Evolutionary conservation across 257 asterid species (phyloP), one percentile per base, ranked within the genome.

Genomic region (Cynanchum wilfordii): DNA sequence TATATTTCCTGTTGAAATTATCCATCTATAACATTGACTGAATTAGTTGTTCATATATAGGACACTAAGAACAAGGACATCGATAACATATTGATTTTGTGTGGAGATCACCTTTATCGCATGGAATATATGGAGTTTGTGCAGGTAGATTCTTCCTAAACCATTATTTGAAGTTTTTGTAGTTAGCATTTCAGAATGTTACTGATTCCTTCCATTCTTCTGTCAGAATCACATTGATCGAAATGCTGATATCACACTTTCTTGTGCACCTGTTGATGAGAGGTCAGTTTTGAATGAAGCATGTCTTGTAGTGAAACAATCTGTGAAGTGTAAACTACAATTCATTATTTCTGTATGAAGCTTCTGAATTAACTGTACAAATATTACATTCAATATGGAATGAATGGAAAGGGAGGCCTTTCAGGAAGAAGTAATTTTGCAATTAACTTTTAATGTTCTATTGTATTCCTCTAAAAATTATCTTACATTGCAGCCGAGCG

Each of bases 81-180:
- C 10, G 98, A 92, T 10, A 82, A 91, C 81, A 80, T 94, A 76
- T 36, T 94, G 81, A 91, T 94, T 68, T 80, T 94, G 77, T 88
- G 96, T 0, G 98, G 98, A 38, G 97, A 94, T 82, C 98, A 94
- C 74, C 95, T 94, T 24, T 94, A 94, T 60, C 84, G 98, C 79
- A 94, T 94, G 98, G 97, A 89, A 76, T 94, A 94, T 75, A 89
- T 89, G 96, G 98, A 92, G 75, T 90, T 95, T 59, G 78, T 92
- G 82, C 98, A 92, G 98, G 98, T 88, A 77, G 65, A 64, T 79
- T 77, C 19, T 54, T 73, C 73, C 70, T 65, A 5, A 62, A 40
- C 65, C 52, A 47, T 52, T 40, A 2, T 30, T 22, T 44, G 19
- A 54, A n/a, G 33, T 27, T 40, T 62, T 25, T 9, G n/a, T 25